Evolutionary conservation across 495 filamentous ascomycete genomes (phyloP), one percentile per base, ranked within the genome.

Genomic region (Platismatia glauca): DNA sequence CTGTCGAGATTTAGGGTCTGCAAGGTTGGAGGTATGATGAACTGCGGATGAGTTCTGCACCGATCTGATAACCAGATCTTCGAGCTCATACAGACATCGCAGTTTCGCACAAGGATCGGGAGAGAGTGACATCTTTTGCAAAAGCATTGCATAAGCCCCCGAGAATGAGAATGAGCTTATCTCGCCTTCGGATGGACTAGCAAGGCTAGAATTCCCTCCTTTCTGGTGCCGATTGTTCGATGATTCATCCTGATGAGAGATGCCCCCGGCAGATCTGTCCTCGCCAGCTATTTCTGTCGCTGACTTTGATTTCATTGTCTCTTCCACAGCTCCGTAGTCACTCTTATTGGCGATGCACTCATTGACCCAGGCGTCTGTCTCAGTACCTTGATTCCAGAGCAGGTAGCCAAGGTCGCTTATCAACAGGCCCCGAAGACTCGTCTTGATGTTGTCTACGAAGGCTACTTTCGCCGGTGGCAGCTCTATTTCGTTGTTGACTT

Each of bases 331-430:
- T 41, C 35, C 27, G 6, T 39, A 38, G 12, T 37, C 48, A 13
- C 7, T 33, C 20, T 37, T 27, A 20, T 48, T 9, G 43, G n/a
- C 50, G 39, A 39, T n/a, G 22, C 58, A 52, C 64, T 86, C 84
- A 7, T 83, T 81, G 70, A 96, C 93, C 90, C 93, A 97, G 31
- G 79, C 83, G 67, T 97, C 94, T 20, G 93, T 98, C 76, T 98
- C 94, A 65, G 89, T 93, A 18, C 94, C 79, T 64, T 86, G 84
- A 38, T 86, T 83, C 75, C 92, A 96, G 18, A 96, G 86, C 12
- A 88, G 82, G 52, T 86, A 89, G 12, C 91, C 90, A 20, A 98
- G 79, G 73, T 98, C 94, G 64, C 92, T 97, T 38, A 97, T 76
- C 12, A 98, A 79, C 35, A 98, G 76, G 66, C 90, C 91, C 18